These are phyloP conservation scores for Spiromastix sp. DNA, from an alignment of 2,329 filamentous ascomycete genomes.

Conservation along the genomic window DNA sequence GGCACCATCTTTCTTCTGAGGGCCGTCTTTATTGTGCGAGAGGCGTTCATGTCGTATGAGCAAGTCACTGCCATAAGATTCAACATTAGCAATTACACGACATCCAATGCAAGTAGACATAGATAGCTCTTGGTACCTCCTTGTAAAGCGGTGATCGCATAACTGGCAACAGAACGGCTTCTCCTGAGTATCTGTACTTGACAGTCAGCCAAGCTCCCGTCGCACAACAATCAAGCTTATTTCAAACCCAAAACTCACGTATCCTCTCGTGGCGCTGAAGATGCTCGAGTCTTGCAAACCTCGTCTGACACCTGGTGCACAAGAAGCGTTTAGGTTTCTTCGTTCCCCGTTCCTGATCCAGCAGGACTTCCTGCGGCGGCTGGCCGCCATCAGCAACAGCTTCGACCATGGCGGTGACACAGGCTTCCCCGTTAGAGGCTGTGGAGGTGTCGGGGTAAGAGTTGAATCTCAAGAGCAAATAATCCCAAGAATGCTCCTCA, in stretches of 20 bases:
- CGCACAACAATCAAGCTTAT: neutral
- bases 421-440: too few species aligned
- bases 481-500: too few species aligned
- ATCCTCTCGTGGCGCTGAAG: slow-evolving; percentile 32
- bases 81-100: neutral
- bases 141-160: slow-evolving; percentile 32
- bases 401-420: slow-evolving; percentile 2
- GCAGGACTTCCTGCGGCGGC: neutral
- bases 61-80: slow-evolving; percentile 22
- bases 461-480: too few species aligned
- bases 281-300: slow-evolving; percentile 28
- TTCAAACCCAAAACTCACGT: slow-evolving; percentile 2
- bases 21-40: slow-evolving; percentile 21
- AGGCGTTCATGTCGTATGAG: slow-evolving; percentile 31
- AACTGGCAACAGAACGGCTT: slow-evolving; percentile 31
- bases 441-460: too few species aligned
- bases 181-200: slow-evolving; percentile 25
- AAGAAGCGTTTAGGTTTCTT: slow-evolving; percentile 4
- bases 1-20: slow-evolving; percentile 3
- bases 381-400: neutral
- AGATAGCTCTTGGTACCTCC: slow-evolving; percentile 22
- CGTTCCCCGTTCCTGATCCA: neutral
- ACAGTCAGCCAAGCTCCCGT: neutral
- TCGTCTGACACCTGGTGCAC: slow-evolving; percentile 3
- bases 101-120: neutral